Evolutionary conservation across 441 rosid genomes (phyloP).

Genomic region (Viola pubescens): DNA sequence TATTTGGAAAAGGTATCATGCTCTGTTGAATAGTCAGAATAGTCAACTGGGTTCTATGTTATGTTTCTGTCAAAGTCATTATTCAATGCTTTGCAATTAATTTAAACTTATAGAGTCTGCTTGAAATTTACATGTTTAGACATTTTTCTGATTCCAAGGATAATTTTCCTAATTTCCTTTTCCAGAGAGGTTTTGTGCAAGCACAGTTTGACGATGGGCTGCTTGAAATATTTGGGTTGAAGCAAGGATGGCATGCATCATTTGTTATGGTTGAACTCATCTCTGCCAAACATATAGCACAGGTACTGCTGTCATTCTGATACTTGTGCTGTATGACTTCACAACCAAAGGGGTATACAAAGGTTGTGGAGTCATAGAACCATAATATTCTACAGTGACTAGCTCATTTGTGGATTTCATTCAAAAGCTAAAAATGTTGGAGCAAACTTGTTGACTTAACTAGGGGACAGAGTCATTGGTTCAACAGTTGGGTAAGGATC

Average conservation of each 20-base stretch:
- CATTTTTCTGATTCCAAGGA: slow-evolving; percentile 7
- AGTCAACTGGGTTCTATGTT: neutral
- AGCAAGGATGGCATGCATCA: slow-evolving; percentile 99
- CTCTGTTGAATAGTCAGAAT: too few species aligned
- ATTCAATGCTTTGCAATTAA: too few species aligned
- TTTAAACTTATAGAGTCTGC: too few species aligned
- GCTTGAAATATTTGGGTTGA: slow-evolving; percentile 85
- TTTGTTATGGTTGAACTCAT: slow-evolving; percentile 98
- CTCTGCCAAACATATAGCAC: slow-evolving; percentile 94
- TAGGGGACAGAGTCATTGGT: too few species aligned
- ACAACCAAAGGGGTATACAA: too few species aligned
- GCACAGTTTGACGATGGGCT: slow-evolving; percentile 92
- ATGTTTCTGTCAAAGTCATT: too few species aligned
- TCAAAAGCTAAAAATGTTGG: too few species aligned
- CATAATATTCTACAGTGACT: too few species aligned
- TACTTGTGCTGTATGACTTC: neutral
- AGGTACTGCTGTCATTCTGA: slow-evolving; percentile 40
- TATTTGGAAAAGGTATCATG: slow-evolving; percentile 71
- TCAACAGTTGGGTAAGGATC: too few species aligned
- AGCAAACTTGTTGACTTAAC: too few species aligned
- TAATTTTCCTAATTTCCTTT: slow-evolving; percentile 2
- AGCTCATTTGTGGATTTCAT: too few species aligned
- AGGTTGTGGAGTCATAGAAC: too few species aligned
- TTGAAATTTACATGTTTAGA: neutral
- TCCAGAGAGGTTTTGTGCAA: slow-evolving; percentile 84